Evolutionary conservation across 2,329 filamentous ascomycete species (phyloP).

Genomic region (Fonsecaea nubica): DNA sequence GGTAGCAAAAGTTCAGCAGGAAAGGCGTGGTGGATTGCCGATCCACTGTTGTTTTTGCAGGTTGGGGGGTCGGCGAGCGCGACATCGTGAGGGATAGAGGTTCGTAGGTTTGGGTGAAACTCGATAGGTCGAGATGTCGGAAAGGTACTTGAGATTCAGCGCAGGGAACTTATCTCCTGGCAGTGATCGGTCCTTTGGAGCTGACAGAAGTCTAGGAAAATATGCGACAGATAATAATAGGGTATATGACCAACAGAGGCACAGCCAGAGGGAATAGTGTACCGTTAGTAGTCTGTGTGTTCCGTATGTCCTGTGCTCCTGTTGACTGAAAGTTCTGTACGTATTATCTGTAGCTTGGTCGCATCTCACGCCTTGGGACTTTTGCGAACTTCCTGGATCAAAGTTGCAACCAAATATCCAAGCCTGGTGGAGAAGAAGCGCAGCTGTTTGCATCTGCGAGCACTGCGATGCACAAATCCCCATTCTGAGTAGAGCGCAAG

Average conservation of each 20-base stretch:
- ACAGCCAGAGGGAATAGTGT: not conserved
- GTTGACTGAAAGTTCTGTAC: no score
- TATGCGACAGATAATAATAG: no score
- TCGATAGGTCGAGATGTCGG: not conserved
- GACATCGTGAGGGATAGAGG: constrained; percentile 31
- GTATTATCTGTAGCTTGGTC: no score
- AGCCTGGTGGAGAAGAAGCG: no score
- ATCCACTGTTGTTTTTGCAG: constrained; percentile 55
- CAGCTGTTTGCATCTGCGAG: no score
- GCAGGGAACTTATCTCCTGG: not conserved
- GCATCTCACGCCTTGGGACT: no score
- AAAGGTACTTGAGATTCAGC: not conserved
- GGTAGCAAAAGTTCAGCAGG: constrained; percentile 84
- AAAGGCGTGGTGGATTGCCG: constrained; percentile 78
- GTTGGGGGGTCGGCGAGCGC: constrained; percentile 34
- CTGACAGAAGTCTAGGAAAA: no score
- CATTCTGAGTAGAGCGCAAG: no score
- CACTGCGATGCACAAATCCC: no score
- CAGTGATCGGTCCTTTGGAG: no score
- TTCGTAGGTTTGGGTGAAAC: not conserved
- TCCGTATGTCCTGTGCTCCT: not conserved
- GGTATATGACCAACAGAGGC: not conserved
- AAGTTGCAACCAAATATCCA: no score
- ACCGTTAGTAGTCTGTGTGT: not conserved
- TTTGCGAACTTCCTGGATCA: no score